Conservation (phyloP, 1,284 basidiomycete species). For the Flammula alnicola region DNA sequence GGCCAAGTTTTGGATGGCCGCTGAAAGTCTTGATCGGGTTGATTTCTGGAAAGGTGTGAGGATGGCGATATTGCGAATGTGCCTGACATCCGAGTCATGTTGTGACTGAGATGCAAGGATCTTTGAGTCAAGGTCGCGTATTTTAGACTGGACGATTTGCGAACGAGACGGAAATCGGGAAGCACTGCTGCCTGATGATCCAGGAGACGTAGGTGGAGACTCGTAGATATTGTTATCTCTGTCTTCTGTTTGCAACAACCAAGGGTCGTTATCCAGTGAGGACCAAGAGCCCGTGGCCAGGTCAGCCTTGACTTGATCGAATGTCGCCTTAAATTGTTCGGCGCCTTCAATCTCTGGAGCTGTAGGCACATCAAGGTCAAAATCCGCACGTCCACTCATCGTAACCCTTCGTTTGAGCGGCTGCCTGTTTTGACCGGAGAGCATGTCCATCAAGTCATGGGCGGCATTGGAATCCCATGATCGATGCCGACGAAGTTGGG, state of each 20-base stretch:
- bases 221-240: constrained; percentile 14
- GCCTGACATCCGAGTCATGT: constrained; percentile 74
- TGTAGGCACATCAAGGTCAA: constrained; percentile 46
- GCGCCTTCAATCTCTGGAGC: constrained; percentile 57
- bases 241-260: constrained; percentile 12
- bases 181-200: constrained; percentile 21
- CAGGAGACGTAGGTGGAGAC: constrained; percentile 21
- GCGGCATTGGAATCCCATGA: constrained; percentile 52
- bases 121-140: constrained; percentile 65
- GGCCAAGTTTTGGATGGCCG: constrained; percentile 67
- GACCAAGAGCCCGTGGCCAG: constrained; percentile 53
- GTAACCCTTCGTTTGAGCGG: constrained; percentile 36
- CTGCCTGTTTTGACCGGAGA: constrained; percentile 34
- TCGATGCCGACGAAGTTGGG: constrained; percentile 41
- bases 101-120: constrained; percentile 62
- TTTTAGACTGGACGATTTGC: constrained; percentile 62
- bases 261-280: constrained; percentile 16
- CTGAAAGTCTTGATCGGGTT: constrained; percentile 77
- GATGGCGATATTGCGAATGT: constrained; percentile 83
- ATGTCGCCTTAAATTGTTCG: constrained; percentile 78
- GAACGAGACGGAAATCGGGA: constrained; percentile 54
- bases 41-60: constrained; percentile 86
- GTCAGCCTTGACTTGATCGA: constrained; percentile 85
- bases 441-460: constrained; percentile 44
- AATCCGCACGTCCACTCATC: constrained; percentile 34